A percentile compares a stretch with the other conserved stretches of the same genome.
These are phyloP conservation scores for Boletellus deceptivus DNA, from an alignment of 1,284 basidiomycete species.

Conservation along the genomic window DNA sequence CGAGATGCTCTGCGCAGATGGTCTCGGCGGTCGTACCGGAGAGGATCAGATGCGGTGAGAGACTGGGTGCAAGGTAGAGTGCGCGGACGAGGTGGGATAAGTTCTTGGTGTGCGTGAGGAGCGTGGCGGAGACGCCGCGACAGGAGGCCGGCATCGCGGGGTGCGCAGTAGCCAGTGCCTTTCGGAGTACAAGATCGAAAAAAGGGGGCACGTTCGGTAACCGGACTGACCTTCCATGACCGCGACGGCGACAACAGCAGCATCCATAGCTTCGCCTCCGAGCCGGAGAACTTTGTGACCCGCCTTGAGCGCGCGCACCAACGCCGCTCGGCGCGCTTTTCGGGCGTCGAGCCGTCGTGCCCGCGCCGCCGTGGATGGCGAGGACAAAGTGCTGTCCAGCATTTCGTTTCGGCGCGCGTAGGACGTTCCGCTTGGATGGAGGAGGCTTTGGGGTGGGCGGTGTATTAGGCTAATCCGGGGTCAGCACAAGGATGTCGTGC, in stretches of 20 bases:
- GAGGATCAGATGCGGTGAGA: slow-evolving; percentile 67
- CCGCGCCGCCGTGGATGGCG: slow-evolving; percentile 79
- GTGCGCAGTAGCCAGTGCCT: slow-evolving; percentile 38
- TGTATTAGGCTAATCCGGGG: too few species aligned
- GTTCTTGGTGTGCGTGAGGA: slow-evolving; percentile 67
- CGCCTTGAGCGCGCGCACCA: slow-evolving; percentile 54
- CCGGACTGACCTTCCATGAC: slow-evolving; percentile 67
- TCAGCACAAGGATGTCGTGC: too few species aligned
- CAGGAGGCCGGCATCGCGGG: slow-evolving; percentile 56
- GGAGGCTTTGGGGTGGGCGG: background rate
- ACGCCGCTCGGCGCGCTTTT: slow-evolving; percentile 53
- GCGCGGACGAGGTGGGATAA: slow-evolving; percentile 69
- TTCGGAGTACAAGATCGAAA: too few species aligned
- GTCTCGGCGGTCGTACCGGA: slow-evolving; percentile 64
- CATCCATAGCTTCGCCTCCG: slow-evolving; percentile 80
- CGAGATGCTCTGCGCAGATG: slow-evolving; percentile 49
- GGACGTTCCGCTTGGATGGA: background rate
- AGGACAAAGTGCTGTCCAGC: slow-evolving; percentile 34
- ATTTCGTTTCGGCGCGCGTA: slow-evolving; percentile 6
- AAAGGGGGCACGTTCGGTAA: too few species aligned
- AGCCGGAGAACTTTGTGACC: slow-evolving; percentile 62
- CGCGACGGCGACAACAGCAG: slow-evolving; percentile 72
- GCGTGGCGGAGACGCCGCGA: slow-evolving; percentile 63
- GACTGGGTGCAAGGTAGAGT: slow-evolving; percentile 62
- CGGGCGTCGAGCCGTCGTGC: slow-evolving; percentile 69